A percentile compares a stretch with the other conserved stretches of the same genome.
Evolutionary conservation across 2,329 filamentous ascomycete genomes (phyloP).

Genomic region (Exserohilum rostratum): DNA sequence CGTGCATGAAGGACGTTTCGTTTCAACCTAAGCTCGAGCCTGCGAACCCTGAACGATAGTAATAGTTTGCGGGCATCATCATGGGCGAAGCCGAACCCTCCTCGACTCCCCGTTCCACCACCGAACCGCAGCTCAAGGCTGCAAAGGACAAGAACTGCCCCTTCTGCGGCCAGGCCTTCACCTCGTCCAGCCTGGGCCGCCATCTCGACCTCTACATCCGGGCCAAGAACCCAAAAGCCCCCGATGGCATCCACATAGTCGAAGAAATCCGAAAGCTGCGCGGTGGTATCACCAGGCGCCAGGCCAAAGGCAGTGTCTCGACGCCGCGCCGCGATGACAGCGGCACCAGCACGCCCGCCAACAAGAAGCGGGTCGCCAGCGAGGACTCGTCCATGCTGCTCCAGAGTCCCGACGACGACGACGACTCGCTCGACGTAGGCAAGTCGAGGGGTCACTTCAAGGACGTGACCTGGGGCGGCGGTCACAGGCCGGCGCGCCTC

Average conservation of each 20-base stretch:
- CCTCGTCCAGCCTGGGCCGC: conserved; percentile 81
- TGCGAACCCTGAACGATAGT: conserved; percentile 20
- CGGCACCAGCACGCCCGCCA: conserved; percentile 35
- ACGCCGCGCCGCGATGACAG: conserved; percentile 57
- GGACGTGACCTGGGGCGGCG: conserved; percentile 76
- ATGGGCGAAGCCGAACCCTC: conserved; percentile 49
- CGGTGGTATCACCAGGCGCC: conserved; percentile 83
- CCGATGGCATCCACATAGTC: conserved; percentile 88
- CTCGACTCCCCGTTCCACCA: conserved; percentile 43
- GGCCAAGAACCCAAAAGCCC: conserved; percentile 85
- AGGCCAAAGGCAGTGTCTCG: conserved; percentile 69
- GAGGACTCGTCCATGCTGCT: conserved; percentile 37
- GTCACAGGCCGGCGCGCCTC: conserved; percentile 64
- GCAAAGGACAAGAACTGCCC: conserved; percentile 86
- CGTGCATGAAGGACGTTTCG: conserved; percentile 24
- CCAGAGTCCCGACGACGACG: conserved; percentile 29
- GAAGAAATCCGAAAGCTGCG: conserved; percentile 85
- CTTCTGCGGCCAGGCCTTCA: conserved; percentile 88
- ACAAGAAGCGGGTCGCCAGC: conserved; percentile 29
- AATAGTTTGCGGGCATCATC: conserved; percentile 18
- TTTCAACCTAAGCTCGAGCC: conserved; percentile 26
- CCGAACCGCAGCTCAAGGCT: conserved; percentile 51
- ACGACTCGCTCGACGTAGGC: conserved; percentile 35
- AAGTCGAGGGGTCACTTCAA: conserved; percentile 56
- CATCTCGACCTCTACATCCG: conserved; percentile 95